Percentiles rank a stretch among this genome's conserved stretches.
These are phyloP conservation scores for Lathyrus sativus DNA, from an alignment of 306 rosid species.

Conservation along the genomic window DNA sequence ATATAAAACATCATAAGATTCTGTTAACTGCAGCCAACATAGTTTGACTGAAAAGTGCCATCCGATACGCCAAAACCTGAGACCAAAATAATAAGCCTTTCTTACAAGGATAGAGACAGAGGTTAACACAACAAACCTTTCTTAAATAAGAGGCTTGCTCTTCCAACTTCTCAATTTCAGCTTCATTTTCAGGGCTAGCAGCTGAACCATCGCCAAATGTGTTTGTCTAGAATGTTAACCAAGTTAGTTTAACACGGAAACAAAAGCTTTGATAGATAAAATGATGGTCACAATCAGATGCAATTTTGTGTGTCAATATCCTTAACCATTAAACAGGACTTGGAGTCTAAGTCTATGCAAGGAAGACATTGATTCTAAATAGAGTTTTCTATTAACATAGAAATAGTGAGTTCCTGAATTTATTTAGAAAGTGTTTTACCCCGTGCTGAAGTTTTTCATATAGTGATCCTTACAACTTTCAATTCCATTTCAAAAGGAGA, in stretches of 20 bases:
- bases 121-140: conserved; percentile 54
- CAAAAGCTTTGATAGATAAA: conserved; percentile 22
- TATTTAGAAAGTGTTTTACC: neutral
- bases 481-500: neutral
- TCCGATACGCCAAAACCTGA: conserved; percentile 20
- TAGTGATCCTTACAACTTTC: neutral
- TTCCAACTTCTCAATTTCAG: conserved; percentile 76
- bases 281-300: conserved; percentile 14
- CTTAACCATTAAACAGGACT: conserved; percentile 8
- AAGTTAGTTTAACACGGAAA: conserved; percentile 36
- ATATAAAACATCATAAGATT: conserved; percentile 14
- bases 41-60: conserved; percentile 13
- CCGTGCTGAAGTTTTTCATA: neutral
- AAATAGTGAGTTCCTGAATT: too few relatives aligned
- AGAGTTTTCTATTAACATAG: conserved; percentile 31
- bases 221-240: conserved; percentile 56
- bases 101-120: conserved; percentile 15
- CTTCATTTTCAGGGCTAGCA: conserved; percentile 59
- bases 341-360: conserved; percentile 2
- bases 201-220: conserved; percentile 55
- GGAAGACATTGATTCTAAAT: conserved; percentile 21
- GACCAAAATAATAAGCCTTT: neutral
- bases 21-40: conserved; percentile 11
- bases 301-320: neutral
- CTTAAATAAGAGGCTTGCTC: conserved; percentile 67